Conservation (phyloP, 805 yeast species). For the Sungouiozyma ichnusensis region DNA sequence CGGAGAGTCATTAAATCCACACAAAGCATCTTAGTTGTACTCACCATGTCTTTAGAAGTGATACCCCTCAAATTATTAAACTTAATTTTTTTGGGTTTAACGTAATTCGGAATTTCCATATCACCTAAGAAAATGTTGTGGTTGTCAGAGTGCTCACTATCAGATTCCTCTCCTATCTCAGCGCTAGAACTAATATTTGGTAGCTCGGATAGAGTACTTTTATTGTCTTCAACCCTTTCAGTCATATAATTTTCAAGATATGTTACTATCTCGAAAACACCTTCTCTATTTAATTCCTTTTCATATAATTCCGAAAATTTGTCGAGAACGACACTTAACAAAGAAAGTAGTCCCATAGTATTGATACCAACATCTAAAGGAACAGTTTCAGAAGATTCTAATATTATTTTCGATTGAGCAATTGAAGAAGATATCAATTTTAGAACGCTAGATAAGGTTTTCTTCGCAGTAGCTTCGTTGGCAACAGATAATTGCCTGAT, state of each 20-base stretch:
- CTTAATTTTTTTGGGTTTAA: slow-evolving; percentile 17
- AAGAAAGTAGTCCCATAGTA: slow-evolving; percentile 41
- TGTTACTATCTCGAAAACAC: slow-evolving; percentile 27
- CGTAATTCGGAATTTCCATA: slow-evolving; percentile 26
- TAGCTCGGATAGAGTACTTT: not conserved
- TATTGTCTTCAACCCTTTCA: not conserved
- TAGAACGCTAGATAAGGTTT: slow-evolving; percentile 31
- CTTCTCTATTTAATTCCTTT: slow-evolving; percentile 55
- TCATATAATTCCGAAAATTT: slow-evolving; percentile 37
- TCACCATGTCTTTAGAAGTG: slow-evolving; percentile 1
- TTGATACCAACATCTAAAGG: slow-evolving; percentile 31
- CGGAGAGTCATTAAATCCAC: slow-evolving; percentile 10
- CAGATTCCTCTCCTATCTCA: slow-evolving; percentile 16
- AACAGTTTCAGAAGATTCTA: slow-evolving; percentile 10
- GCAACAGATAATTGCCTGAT: slow-evolving; percentile 40
- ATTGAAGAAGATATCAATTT: slow-evolving; percentile 49
- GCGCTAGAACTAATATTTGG: not conserved
- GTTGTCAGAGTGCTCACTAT: slow-evolving; percentile 18
- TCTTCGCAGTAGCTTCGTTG: slow-evolving; percentile 22
- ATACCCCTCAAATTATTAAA: slow-evolving; percentile 12
- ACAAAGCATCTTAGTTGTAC: slow-evolving; percentile 8
- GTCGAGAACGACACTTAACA: slow-evolving; percentile 36
- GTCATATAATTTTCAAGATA: slow-evolving; percentile 3
- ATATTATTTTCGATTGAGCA: slow-evolving; percentile 39
- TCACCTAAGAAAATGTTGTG: slow-evolving; percentile 22